Evolutionary conservation across 495 filamentous ascomycete genomes (phyloP).

Genomic region (Penicillium desertorum): DNA sequence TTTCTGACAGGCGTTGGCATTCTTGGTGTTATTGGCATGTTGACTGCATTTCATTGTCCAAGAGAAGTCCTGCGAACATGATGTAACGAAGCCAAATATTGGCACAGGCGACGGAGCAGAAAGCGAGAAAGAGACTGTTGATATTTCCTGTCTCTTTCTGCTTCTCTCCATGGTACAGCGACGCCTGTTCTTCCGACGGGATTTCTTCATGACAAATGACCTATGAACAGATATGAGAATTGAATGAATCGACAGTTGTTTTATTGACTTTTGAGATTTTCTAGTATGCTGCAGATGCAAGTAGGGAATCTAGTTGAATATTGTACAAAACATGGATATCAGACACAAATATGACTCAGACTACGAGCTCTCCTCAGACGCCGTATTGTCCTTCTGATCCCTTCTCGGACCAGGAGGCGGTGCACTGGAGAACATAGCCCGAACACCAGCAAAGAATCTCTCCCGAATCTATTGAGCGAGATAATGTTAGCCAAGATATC

Average conservation of each 20-base stretch:
- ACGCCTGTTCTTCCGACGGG: conserved; percentile 22
- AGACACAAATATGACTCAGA: background rate
- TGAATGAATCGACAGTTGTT: conserved; percentile 23
- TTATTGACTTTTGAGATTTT: background rate
- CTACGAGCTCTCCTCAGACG: background rate
- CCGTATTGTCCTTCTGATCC: conserved; percentile 18
- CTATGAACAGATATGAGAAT: conserved; percentile 33
- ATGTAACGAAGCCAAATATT: conserved; percentile 41
- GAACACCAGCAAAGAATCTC: conserved; percentile 36
- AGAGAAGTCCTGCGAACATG: conserved; percentile 35
- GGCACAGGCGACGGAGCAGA: conserved; percentile 20
- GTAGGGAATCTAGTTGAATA: conserved; percentile 11
- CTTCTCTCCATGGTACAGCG: conserved; percentile 19
- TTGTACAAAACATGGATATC: conserved; percentile 6
- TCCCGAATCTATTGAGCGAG: conserved; percentile 36
- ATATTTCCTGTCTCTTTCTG: conserved; percentile 1
- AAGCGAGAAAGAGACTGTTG: conserved; percentile 8
- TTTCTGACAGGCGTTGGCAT: conserved; percentile 38
- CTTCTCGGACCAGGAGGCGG: conserved; percentile 34
- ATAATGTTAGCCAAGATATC: background rate
- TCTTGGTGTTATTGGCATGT: conserved; percentile 30
- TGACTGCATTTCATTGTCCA: conserved; percentile 32
- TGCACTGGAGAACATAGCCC: conserved; percentile 38
- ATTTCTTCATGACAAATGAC: conserved; percentile 28
- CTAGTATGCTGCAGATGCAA: background rate